Evolutionary conservation across 331 rosid genomes (phyloP).

Genomic region (Quercus phellos): DNA sequence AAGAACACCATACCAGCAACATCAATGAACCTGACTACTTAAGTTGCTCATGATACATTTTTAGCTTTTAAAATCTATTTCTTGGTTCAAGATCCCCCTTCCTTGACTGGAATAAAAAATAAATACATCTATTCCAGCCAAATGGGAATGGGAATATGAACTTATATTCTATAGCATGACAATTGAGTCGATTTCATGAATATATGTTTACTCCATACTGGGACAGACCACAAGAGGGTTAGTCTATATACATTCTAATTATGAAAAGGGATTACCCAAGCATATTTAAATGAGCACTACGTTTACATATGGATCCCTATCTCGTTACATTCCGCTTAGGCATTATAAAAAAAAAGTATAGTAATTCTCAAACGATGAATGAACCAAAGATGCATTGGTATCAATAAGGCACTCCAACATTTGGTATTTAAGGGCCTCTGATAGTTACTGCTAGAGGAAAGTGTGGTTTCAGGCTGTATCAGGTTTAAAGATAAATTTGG

Average conservation of each 20-base stretch:
- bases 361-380: background rate
- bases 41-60: background rate
- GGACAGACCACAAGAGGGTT: background rate
- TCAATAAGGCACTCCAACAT: background rate
- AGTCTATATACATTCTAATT: background rate
- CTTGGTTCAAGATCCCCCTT: background rate
- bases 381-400: background rate
- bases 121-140: background rate
- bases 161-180: background rate
- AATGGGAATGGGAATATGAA: constrained; percentile 1
- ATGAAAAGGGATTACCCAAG: background rate
- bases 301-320: background rate
- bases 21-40: too few relatives aligned
- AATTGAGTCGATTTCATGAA: background rate
- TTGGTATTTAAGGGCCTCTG: background rate
- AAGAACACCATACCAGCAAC: too few relatives aligned
- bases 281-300: background rate
- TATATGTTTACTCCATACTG: background rate
- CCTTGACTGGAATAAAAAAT: background rate
- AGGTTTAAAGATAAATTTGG: too few relatives aligned
- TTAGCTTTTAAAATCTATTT: background rate
- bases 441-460: background rate
- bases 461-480: background rate
- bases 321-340: background rate
- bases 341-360: background rate